Evolutionary conservation across 768 basidiomycete genomes (phyloP).

Genomic region (Naganishia vishniacii): DNA sequence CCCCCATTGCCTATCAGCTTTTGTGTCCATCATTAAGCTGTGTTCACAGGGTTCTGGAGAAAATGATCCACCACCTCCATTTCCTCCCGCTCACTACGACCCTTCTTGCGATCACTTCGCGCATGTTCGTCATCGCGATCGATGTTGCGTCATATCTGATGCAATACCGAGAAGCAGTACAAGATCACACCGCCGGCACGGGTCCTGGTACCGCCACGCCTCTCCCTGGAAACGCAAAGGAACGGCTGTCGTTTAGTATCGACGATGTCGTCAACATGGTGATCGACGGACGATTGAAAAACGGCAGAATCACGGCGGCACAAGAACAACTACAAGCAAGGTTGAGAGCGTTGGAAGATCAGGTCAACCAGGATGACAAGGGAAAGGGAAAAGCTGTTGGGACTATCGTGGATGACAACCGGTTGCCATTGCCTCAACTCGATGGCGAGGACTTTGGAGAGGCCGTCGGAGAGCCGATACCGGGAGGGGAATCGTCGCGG

Average conservation of each 20-base stretch:
- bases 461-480: not conserved
- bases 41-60: conserved; percentile 4
- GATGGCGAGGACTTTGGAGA: conserved; percentile 16
- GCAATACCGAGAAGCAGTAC: conserved; percentile 5
- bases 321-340: conserved; percentile 1
- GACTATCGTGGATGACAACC: no score
- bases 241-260: not conserved
- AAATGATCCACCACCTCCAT: conserved; percentile 25
- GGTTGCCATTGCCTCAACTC: not conserved
- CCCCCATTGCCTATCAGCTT: no score
- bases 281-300: not conserved
- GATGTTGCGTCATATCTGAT: not conserved
- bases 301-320: not conserved
- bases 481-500: no score
- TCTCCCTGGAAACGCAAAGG: not conserved
- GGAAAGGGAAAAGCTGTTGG: not conserved
- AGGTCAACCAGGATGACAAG: not conserved
- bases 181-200: not conserved
- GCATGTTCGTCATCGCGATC: conserved; percentile 15
- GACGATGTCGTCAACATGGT: not conserved
- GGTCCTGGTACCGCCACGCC: not conserved
- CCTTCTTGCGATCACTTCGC: conserved; percentile 14
- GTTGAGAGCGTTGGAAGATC: not conserved
- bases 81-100: conserved; percentile 19
- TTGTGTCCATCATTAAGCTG: no score